These are phyloP conservation scores for Nevesoporus exiguus DNA, from an alignment of 768 basidiomycete genomes.

Conservation along the genomic window DNA sequence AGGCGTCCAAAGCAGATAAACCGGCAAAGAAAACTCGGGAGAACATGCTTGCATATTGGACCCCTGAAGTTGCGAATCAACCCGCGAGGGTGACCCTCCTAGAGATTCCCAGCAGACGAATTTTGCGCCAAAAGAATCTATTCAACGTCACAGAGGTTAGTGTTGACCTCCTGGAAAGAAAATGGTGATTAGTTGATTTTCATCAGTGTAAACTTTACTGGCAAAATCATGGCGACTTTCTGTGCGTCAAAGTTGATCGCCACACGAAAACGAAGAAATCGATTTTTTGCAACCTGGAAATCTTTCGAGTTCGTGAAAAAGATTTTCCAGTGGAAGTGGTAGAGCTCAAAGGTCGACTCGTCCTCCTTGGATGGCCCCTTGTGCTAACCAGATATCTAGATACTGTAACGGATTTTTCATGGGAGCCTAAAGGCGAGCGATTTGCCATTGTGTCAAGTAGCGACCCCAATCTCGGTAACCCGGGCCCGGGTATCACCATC, in stretches of 20 bases:
- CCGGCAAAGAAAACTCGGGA: conserved; percentile 65
- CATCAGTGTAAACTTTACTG: conserved; percentile 92
- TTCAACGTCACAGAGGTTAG: conserved; percentile 96
- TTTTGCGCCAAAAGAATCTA: conserved; percentile 91
- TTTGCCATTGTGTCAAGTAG: conserved; percentile 93
- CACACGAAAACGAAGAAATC: conserved; percentile 99
- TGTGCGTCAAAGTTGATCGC: conserved; percentile 98
- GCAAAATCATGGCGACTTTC: conserved; percentile 98
- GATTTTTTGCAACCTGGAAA: conserved; percentile 95
- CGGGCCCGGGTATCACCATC: conserved; percentile 87
- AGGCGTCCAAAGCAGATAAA: conserved; percentile 40
- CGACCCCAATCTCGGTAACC: conserved; percentile 90
- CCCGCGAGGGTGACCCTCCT: conserved; percentile 95
- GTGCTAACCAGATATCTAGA: conserved; percentile 45
- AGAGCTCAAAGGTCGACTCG: conserved; percentile 80
- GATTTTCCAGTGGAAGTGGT: conserved; percentile 97
- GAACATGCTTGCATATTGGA: conserved; percentile 97
- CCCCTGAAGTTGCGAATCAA: conserved; percentile 93
- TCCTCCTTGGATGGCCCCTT: neutral
- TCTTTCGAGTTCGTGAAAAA: conserved; percentile 96
- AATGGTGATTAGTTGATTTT: neutral
- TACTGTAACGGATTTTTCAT: conserved; percentile 92
- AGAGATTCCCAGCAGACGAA: conserved; percentile 78
- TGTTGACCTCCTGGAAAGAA: conserved; percentile 14
- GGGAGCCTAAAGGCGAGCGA: conserved; percentile 97